Percentiles rank a stretch among this genome's conserved stretches.
Conservation (phyloP, 2,329 filamentous ascomycete species). For the Sclerotinia borealis region DNA sequence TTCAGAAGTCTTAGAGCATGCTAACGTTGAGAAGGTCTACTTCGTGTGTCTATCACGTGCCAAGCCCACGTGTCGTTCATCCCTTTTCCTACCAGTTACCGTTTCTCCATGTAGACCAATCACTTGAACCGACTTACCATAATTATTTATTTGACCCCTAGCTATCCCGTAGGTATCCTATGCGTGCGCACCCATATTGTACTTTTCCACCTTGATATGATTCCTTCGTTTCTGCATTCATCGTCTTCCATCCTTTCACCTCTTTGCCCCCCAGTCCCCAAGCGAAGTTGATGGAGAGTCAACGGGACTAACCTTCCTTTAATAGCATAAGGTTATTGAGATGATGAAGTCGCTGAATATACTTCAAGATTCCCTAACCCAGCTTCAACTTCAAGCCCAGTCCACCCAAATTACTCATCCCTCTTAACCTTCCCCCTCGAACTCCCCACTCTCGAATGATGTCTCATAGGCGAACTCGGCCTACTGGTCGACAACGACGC, state of each 20-base stretch:
- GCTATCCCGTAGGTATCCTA: not conserved
- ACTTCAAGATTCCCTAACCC: no score
- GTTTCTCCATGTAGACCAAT: not conserved
- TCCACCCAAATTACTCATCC: conserved; percentile 25
- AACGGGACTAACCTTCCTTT: not conserved
- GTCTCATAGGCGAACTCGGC: conserved; percentile 41
- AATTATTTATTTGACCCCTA: not conserved
- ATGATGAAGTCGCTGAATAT: not conserved
- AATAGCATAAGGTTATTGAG: not conserved
- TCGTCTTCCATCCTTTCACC: not conserved
- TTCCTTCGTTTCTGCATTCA: not conserved
- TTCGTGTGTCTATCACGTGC: not conserved
- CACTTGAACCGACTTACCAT: not conserved
- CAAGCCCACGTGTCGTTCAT: not conserved
- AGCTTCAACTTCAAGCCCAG: not conserved
- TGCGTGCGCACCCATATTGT: conserved; percentile 7
- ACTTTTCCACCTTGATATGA: not conserved
- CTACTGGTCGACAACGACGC: conserved; percentile 43
- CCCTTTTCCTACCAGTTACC: not conserved
- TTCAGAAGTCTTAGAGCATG: not conserved
- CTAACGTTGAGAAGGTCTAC: not conserved
- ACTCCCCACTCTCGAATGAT: conserved; percentile 38
- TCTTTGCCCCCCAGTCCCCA: not conserved
- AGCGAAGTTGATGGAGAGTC: not conserved
- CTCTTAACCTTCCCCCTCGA: conserved; percentile 35